A percentile compares a stretch with the other conserved stretches of the same genome.
Evolutionary conservation across 331 rosid genomes (phyloP).

Genomic region (Saraca asoca): DNA sequence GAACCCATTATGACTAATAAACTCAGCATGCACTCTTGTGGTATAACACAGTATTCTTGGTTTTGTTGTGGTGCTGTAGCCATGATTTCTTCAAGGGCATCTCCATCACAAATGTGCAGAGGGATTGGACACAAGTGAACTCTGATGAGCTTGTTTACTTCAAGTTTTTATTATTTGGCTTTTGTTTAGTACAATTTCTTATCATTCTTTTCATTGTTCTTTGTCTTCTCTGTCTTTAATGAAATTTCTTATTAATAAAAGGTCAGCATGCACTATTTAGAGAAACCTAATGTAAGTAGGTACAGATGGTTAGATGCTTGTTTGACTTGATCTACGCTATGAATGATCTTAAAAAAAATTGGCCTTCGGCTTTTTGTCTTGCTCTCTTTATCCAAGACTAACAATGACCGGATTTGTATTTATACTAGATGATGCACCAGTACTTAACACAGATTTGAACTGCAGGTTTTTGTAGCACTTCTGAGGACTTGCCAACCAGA

Average conservation of each 20-base stretch:
- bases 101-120: no score
- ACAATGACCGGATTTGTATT: background rate
- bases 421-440: slow-evolving; percentile 14
- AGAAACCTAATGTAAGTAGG: background rate
- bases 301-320: slow-evolving; percentile 11
- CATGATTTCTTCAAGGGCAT: no score
- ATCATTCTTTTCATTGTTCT: no score
- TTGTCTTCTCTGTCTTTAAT: no score
- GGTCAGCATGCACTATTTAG: slow-evolving; percentile 16
- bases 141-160: no score
- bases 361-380: background rate
- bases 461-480: slow-evolving; percentile 99
- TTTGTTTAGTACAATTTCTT: no score
- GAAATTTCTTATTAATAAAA: no score
- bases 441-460: slow-evolving; percentile 29
- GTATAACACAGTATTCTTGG: no score
- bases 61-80: no score
- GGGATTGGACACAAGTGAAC: no score
- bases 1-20: background rate
- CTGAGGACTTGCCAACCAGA: slow-evolving; percentile 99
- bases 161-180: no score
- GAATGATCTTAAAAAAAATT: background rate
- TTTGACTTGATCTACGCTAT: background rate
- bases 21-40: no score
- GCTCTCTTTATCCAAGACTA: background rate